These are phyloP conservation scores for Penicillium sp. DNA, from an alignment of 2,329 filamentous ascomycete genomes.

Conservation along the genomic window DNA sequence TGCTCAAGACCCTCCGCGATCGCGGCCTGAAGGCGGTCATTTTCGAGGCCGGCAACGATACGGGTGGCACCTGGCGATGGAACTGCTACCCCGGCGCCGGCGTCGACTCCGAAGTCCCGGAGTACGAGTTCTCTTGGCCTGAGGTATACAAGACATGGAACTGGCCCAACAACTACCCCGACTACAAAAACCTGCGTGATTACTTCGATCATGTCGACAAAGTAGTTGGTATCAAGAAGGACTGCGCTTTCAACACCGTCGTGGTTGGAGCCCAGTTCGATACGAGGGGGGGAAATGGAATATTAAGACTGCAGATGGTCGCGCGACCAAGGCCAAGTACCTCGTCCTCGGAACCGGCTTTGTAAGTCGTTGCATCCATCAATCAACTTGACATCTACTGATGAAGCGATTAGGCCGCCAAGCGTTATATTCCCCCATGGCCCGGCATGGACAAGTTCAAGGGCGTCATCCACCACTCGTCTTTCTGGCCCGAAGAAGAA, in stretches of 20 bases:
- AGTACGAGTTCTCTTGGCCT: conserved; percentile 56
- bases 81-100: conserved; percentile 57
- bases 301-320: conserved; percentile 45
- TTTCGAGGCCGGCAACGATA: conserved; percentile 54
- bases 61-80: conserved; percentile 58
- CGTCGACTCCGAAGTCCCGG: conserved; percentile 56
- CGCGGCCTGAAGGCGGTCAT: conserved; percentile 49
- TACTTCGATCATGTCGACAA: conserved; percentile 53
- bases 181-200: conserved; percentile 38
- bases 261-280: conserved; percentile 47
- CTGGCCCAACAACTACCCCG: conserved; percentile 39
- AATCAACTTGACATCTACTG: neutral
- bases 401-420: conserved; percentile 29
- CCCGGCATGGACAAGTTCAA: conserved; percentile 46
- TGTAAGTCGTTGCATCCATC: conserved; percentile 8
- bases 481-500: conserved; percentile 53
- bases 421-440: conserved; percentile 44
- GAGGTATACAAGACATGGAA: conserved; percentile 48
- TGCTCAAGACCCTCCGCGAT: conserved; percentile 13
- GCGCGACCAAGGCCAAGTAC: conserved; percentile 42
- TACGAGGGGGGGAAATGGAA: conserved; percentile 42
- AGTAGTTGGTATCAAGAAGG: conserved; percentile 45
- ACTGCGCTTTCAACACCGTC: conserved; percentile 47
- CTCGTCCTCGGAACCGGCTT: conserved; percentile 51
- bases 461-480: conserved; percentile 56